Base-by-base conservation (phyloP, 164 flowering plant species). In the Macadamia integrifolia region DNA sequence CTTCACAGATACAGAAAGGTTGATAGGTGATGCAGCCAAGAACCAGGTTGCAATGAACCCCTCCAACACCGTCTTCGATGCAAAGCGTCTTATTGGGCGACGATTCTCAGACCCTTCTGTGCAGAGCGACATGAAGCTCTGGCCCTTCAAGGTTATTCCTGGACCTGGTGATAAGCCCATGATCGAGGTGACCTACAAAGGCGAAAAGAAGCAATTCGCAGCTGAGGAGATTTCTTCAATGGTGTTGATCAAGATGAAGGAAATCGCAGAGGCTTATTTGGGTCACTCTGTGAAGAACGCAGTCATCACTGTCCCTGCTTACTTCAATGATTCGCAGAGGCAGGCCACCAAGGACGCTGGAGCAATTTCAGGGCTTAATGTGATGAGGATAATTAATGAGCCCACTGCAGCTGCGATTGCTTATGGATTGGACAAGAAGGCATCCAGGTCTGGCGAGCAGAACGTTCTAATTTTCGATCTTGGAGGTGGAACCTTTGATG, bases 11-110 rank as follows among this genome's bases (percentile, higher is more conserved):
- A 75, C 78, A 30, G 81, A 78, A 70, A 65, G 81, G 2, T 64
- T 78, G 6, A 67, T 78, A 44, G 81, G 81, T 29, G 81, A 78
- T n/a, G 76, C 81, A 14, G 81, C 81, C 31, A 75, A 72, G 68
- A 75, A 78, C 64, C 81, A 78, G 23, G 79, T 67, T 43, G 81
- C 79, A 50, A 60, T 75, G 64, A 79, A 79, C 58, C 80, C 80
- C 4, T 23, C 63, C 17, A 79, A 76, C 76, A 79, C 82, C 1
- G 82, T 79, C 14, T 79, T 74, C 53, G 80, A 77, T 62, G 80
- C 74, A 0, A 77, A 77, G 29, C 68, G 80, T 0, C 55, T 77
- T 1, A 77, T 77, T 58, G 77, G 80, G 0, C 56, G 80, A 1
- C 60, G 72, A 17, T 66, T 70, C 65, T 62, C 73, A 0, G 80